phyloP scores from a whole-genome alignment of 495 filamentous ascomycete genomes.

The Aspergillus asperescens region DNA sequence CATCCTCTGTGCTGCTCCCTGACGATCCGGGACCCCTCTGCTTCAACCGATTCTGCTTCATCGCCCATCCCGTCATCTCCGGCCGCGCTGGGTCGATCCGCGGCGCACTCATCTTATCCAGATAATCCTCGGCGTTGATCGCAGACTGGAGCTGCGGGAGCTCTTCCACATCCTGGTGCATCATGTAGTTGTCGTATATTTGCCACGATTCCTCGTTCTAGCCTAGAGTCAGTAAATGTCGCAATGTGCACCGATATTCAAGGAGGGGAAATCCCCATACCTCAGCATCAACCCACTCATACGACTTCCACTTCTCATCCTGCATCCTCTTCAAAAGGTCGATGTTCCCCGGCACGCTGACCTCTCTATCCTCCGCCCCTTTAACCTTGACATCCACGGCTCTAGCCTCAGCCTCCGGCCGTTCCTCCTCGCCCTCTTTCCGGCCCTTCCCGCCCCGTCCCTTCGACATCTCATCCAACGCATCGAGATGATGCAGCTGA shows the following conservation, averaged over 20 bases:
- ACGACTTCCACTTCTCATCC: conserved; percentile 61
- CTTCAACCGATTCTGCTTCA: conserved; percentile 45
- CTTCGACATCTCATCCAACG: conserved; percentile 47
- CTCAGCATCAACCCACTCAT: conserved; percentile 66
- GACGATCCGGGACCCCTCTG: conserved; percentile 22
- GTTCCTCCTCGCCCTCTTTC: conserved; percentile 44
- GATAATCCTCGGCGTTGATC: conserved; percentile 53
- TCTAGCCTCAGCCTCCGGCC: conserved; percentile 49
- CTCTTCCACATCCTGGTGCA: conserved; percentile 46
- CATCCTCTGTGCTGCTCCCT: conserved; percentile 22
- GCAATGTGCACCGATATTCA: too few species aligned
- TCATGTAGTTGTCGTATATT: conserved; percentile 55
- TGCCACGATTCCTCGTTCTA: conserved; percentile 58
- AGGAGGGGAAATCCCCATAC: conserved; percentile 28
- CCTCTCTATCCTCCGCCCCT: conserved; percentile 51
- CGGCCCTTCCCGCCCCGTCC: conserved; percentile 29
- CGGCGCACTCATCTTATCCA: conserved; percentile 62
- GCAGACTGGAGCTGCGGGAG: conserved; percentile 47
- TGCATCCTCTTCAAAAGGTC: conserved; percentile 55
- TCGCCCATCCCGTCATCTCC: conserved; percentile 47
- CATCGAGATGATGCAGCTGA: conserved; percentile 71
- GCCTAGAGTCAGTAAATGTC: conserved; percentile 22
- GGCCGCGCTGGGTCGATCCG: conserved; percentile 49
- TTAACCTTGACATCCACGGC: conserved; percentile 66
- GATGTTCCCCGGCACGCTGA: conserved; percentile 45